phyloP scores from a whole-genome alignment of 1,139 yeast genomes.

The Diutina mesorugosa region DNA sequence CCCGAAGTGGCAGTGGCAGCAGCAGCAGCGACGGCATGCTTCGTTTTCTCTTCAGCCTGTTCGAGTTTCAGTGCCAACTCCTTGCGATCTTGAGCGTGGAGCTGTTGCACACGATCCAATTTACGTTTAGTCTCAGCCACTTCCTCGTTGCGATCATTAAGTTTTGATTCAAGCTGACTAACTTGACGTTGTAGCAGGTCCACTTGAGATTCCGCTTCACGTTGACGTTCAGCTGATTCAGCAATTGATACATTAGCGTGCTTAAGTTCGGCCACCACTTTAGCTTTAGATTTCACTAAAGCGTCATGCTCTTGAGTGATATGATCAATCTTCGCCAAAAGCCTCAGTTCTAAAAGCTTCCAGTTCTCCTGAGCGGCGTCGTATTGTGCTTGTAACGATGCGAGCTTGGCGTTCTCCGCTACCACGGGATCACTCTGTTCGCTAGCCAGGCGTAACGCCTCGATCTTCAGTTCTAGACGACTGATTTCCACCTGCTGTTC shows the following conservation, averaged over 20 bases:
- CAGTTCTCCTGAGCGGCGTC: slow-evolving; percentile 55
- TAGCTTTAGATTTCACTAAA: slow-evolving; percentile 19
- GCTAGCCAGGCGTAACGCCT: slow-evolving; percentile 15
- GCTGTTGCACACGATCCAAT: slow-evolving; percentile 16
- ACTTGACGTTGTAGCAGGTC: slow-evolving; percentile 8
- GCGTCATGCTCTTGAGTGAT: slow-evolving; percentile 27
- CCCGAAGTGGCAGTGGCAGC: no score
- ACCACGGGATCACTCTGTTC: slow-evolving; percentile 3
- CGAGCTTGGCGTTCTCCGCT: slow-evolving; percentile 26
- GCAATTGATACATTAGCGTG: slow-evolving; percentile 11
- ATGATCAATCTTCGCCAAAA: slow-evolving; percentile 32
- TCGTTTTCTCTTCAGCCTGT: not conserved
- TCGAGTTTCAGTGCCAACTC: not conserved
- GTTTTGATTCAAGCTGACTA: slow-evolving; percentile 11
- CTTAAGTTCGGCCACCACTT: slow-evolving; percentile 17
- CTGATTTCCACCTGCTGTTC: slow-evolving; percentile 34
- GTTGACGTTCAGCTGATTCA: slow-evolving; percentile 13
- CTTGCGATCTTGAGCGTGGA: not conserved
- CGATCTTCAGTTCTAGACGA: slow-evolving; percentile 37
- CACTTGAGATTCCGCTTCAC: slow-evolving; percentile 9
- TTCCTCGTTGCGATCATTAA: slow-evolving; percentile 16
- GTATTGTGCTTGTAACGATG: slow-evolving; percentile 46
- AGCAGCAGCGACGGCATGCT: not conserved
- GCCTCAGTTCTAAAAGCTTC: slow-evolving; percentile 45
- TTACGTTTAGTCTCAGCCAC: slow-evolving; percentile 16